Evolutionary conservation across 1,284 basidiomycete species (phyloP), one percentile per base, ranked within the genome.

Genomic region (Papiliotrema terrestris): DNA sequence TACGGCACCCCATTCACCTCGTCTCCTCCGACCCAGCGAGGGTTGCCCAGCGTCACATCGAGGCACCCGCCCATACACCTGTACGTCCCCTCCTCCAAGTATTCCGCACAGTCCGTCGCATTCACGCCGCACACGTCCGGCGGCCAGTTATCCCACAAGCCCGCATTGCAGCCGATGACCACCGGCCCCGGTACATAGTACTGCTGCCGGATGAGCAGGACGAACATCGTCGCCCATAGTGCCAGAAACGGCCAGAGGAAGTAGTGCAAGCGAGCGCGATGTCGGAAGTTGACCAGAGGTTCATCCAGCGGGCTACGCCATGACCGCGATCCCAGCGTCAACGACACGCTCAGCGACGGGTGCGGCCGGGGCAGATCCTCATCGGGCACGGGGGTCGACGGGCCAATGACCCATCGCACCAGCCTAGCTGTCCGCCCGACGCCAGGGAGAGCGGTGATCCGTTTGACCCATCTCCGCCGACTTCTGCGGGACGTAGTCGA

Each of bases 31-130:
- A 75, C 57, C 66, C 66, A 74, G 32, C 73, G 51, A 20, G 63
- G 59, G 59, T 75, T 75, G 2, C 72, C 73, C 17, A 75, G 51
- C 9, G 56, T 54, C 2, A 58, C 60, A 47, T 62, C 55, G 17
- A 53, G 56, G 54, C 73, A 74, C 11, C 72, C 72, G 0, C 69
- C 72, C n/a, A 72, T 55, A 59, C 73, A 75, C 35, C 68, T 56
- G 47, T 67, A 69, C 22, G 38, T 46, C 23, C 54, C 54, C 4
- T 35, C 48, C 25, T 57, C 45, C 51, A 73, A 55, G 29, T 51
- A 54, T 1, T 56, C 35, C 11, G 49, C 39, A 55, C 73, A 75
- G 8, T 45, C 59, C 3, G 48, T 57, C 17, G 63, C 72, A 44
- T 67, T 57, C 9, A 71, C 25, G 3, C 72, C 73, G 46, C 73